A percentile compares a stretch with the other conserved stretches of the same genome.
Evolutionary conservation across 2,329 filamentous ascomycete species (phyloP).

Genomic region (Drechslera avenae): DNA sequence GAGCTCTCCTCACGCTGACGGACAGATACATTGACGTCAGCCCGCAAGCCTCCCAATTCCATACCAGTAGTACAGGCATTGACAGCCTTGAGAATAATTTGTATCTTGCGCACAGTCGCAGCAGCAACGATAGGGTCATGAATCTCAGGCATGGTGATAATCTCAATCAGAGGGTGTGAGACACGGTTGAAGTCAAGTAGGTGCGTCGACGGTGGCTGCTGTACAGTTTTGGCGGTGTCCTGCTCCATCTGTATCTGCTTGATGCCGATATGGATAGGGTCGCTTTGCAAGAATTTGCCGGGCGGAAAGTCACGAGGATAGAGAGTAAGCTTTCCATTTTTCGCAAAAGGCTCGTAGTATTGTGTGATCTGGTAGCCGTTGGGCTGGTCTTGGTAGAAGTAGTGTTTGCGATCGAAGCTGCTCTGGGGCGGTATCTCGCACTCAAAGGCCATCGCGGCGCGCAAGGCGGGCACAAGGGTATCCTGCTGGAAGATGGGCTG

Average conservation of each 20-base stretch:
- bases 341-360: conserved; percentile 77
- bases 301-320: conserved; percentile 65
- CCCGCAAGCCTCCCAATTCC: conserved; percentile 88
- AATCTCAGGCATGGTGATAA: conserved; percentile 89
- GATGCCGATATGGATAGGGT: conserved; percentile 76
- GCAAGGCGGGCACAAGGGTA: conserved; percentile 84
- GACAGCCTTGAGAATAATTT: conserved; percentile 76
- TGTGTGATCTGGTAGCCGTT: conserved; percentile 97
- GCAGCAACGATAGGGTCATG: conserved; percentile 87
- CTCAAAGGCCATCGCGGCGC: conserved; percentile 82
- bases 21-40: conserved; percentile 95
- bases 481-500: conserved; percentile 84
- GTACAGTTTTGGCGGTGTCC: conserved; percentile 92
- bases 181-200: conserved; percentile 94
- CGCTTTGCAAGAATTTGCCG: conserved; percentile 72
- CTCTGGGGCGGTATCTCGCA: conserved; percentile 79
- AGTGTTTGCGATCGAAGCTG: conserved; percentile 94
- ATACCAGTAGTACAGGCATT: conserved; percentile 89
- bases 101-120: conserved; percentile 86
- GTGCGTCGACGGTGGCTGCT: conserved; percentile 72
- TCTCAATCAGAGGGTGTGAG: conserved; percentile 88
- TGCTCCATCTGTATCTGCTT: conserved; percentile 97
- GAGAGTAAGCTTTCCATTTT: conserved; percentile 73
- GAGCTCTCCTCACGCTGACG: conserved; percentile 54
- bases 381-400: conserved; percentile 98